These are phyloP conservation scores for Solanum chacoense DNA, from an alignment of 305 asterid genomes.

Conservation along the genomic window DNA sequence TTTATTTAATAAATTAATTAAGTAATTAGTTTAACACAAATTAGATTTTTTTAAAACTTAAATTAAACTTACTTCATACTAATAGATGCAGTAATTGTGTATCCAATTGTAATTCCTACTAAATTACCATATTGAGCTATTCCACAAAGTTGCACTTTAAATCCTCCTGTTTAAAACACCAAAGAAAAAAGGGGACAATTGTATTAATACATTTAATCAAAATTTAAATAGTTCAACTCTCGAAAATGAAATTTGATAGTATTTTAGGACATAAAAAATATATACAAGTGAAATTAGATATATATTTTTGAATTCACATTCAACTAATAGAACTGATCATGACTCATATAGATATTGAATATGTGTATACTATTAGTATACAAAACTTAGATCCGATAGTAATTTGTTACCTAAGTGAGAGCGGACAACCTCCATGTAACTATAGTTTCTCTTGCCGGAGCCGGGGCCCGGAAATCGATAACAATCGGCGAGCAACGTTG, in stretches of 20 bases:
- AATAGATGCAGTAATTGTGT: constrained; percentile 65
- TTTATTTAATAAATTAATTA: not conserved
- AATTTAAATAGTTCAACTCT: not conserved
- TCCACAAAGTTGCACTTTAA: constrained; percentile 52
- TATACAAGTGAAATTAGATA: not conserved
- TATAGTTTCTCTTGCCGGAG: constrained; percentile 42
- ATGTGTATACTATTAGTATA: no score
- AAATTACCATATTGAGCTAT: constrained; percentile 62
- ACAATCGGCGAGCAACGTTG: constrained; percentile 47
- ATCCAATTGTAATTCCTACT: constrained; percentile 64
- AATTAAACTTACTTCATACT: constrained; percentile 66
- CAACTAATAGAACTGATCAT: not conserved
- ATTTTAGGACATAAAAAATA: not conserved
- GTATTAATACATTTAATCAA: not conserved
- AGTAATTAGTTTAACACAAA: not conserved
- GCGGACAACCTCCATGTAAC: constrained; percentile 53
- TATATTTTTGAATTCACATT: not conserved
- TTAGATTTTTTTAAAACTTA: not conserved
- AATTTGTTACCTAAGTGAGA: constrained; percentile 42
- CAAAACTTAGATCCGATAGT: not conserved
- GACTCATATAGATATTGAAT: not conserved
- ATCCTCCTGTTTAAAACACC: constrained; percentile 36
- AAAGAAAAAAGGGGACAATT: not conserved
- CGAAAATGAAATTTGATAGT: not conserved
- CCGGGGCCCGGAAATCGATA: constrained; percentile 54